These are phyloP conservation scores for Carpediemonas membranifera DNA, from an alignment of 78 protist genomes.

Conservation along the genomic window DNA sequence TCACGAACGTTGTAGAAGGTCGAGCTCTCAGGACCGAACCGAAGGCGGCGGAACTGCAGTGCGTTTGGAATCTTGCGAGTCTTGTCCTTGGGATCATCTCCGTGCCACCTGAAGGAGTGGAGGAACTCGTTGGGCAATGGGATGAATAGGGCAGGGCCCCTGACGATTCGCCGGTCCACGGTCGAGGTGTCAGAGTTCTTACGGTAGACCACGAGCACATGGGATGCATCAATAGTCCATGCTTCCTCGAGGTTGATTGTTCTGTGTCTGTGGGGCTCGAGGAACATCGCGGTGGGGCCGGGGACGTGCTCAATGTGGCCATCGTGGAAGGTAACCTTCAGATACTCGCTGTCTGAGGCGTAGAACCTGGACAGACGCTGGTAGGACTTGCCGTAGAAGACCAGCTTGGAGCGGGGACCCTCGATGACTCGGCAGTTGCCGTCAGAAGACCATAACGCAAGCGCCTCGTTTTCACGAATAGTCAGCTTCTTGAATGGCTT, in stretches of 20 bases:
- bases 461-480: too few species aligned
- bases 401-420: too few species aligned
- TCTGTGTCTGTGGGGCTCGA: not conserved
- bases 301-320: not conserved
- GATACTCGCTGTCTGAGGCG: too few species aligned
- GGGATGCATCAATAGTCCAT: not conserved
- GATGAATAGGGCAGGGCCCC: slow-evolving; percentile 9
- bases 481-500: too few species aligned
- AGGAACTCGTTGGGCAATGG: slow-evolving; percentile 6
- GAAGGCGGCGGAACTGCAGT: slow-evolving; percentile 3
- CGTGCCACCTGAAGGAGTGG: slow-evolving; percentile 11
- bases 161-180: slow-evolving; percentile 10
- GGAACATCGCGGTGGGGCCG: not conserved
- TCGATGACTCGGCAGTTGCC: too few species aligned
- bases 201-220: not conserved
- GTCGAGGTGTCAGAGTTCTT: not conserved
- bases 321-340: not conserved
- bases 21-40: not conserved
- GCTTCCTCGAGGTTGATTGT: not conserved
- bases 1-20: not conserved
- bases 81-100: too few species aligned
- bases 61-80: not conserved
- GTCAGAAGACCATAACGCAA: too few species aligned
- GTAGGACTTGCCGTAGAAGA: too few species aligned
- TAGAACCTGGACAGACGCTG: too few species aligned